These are phyloP conservation scores for Skeletonema menzelii DNA, from an alignment of 108 stramenopile species.

Conservation along the genomic window DNA sequence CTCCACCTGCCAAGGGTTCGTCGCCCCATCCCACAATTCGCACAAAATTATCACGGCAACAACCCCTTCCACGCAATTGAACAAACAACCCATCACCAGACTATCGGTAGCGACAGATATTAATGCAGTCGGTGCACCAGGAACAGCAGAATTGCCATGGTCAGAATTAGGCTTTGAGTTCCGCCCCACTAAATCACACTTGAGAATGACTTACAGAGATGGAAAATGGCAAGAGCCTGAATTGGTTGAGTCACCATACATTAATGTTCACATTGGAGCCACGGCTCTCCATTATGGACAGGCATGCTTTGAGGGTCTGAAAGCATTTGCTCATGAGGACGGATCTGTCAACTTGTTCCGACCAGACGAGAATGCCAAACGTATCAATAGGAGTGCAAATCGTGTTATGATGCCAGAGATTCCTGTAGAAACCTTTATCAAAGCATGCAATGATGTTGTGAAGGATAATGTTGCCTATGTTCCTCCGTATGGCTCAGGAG, in stretches of 20 bases:
- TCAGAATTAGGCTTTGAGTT: slow-evolving; percentile 95
- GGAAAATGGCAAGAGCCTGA: slow-evolving; percentile 79
- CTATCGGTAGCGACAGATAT: slow-evolving; percentile 15
- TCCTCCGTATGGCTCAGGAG: slow-evolving; percentile 94
- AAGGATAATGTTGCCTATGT: slow-evolving; percentile 95
- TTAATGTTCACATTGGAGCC: slow-evolving; percentile 94
- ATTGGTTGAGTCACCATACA: slow-evolving; percentile 82
- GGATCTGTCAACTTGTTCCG: slow-evolving; percentile 94
- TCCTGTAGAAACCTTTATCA: slow-evolving; percentile 83
- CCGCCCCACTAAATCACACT: slow-evolving; percentile 90
- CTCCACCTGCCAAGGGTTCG: slow-evolving; percentile 15
- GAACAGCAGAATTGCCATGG: slow-evolving; percentile 90
- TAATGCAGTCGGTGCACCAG: slow-evolving; percentile 52
- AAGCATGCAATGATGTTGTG: slow-evolving; percentile 89
- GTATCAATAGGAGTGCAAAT: slow-evolving; percentile 62
- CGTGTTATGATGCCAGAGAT: slow-evolving; percentile 94
- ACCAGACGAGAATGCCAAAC: slow-evolving; percentile 95
- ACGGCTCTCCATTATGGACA: slow-evolving; percentile 99
- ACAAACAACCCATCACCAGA: slow-evolving; percentile 7
- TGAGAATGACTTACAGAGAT: slow-evolving; percentile 77
- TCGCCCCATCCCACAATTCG: slow-evolving; percentile 12
- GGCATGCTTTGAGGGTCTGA: slow-evolving; percentile 98
- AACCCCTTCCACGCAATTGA: neutral
- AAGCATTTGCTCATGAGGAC: slow-evolving; percentile 95
- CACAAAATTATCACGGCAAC: neutral